Evolutionary conservation across 1,284 basidiomycete genomes (phyloP).

Genomic region (Bjerkandera adusta): DNA sequence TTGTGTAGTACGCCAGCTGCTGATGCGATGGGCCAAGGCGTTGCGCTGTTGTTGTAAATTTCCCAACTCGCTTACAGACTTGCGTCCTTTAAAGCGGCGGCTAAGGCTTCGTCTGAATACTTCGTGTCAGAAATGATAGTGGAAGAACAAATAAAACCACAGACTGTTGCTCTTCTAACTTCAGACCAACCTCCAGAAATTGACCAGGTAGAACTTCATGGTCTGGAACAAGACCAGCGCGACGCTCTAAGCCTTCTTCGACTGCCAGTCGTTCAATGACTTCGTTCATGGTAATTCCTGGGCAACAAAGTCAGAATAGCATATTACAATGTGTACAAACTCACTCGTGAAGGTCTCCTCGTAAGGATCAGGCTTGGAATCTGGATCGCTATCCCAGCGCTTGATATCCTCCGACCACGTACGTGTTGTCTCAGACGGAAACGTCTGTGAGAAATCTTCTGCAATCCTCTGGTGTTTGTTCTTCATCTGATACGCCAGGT

Average conservation of each 20-base stretch:
- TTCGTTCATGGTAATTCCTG: conserved; percentile 1
- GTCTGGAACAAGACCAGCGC: neutral
- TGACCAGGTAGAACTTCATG: conserved; percentile 10
- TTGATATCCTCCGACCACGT: conserved; percentile 11
- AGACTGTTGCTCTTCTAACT: conserved; percentile 15
- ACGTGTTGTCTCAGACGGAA: neutral
- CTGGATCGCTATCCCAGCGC: conserved; percentile 14
- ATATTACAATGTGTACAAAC: conserved; percentile 1
- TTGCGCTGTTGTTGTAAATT: conserved; percentile 10
- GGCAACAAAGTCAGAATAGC: neutral
- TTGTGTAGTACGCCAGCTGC: conserved; percentile 10
- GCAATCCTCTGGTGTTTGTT: conserved; percentile 6
- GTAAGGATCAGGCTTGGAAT: conserved; percentile 11
- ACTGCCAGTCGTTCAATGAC: conserved; percentile 4
- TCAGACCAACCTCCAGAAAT: conserved; percentile 13
- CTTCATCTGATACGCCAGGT: neutral
- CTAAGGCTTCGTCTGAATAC: neutral
- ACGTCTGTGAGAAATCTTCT: conserved; percentile 4
- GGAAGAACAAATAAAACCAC: conserved; percentile 2
- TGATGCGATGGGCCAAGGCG: conserved; percentile 5
- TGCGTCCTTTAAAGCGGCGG: neutral
- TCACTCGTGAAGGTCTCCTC: conserved; percentile 4
- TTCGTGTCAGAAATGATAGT: too few species aligned
- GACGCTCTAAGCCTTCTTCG: conserved; percentile 6
- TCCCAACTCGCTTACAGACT: neutral